Base-by-base conservation (phyloP, 148 eudicot species). In the Rhododendron molle region DNA sequence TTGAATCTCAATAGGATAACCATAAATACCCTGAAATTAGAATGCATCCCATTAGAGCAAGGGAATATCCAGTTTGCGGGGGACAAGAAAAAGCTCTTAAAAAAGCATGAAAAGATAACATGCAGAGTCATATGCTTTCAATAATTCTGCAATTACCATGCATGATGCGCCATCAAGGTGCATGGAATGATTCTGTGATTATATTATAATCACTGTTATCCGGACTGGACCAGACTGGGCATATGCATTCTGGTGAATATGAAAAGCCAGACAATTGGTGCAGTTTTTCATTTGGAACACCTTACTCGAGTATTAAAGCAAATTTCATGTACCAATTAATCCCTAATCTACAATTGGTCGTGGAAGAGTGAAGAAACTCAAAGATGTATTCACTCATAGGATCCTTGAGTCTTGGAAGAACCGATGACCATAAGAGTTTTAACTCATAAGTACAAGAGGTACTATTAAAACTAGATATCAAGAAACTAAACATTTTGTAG, bases 1-100 rank as follows among this genome's bases (percentile, higher is more conserved):
- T 92, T 97, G 99, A 86, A 97, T 97, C 88, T 97, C 99, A 56
- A 95, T 97, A n/a, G 99, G 99, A 84, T 97, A 97, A 58, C 99
- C 99, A 89, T 97, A 97, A 34, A 97, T 72, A 9, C 99, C 99
- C 99, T 97, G 96, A 80, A 89, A 81, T 52, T 76, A 30, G 26
- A 86, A 67, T 21, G 34, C 72, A 28, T 44, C 26, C 47, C 50
- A 46, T 76, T 76, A 89, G 69, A 23, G 78, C 76, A 62, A 56
- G 52, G 10, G 10, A 79, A 46, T 34, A 14, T 26, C 76, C 46
- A 81, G 58, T 62, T 60, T 52, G 32, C 20, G 60, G 32, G 60
- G 73, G 72, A 46, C 0, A 56, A 76, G 44, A 76, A 4, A 18
- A 56, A 47, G 43, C 62, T 73, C 28, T 21, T 28, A 67, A 82